Base-by-base conservation (phyloP, 164 flowering plant species). In the Hamamelis virginiana region DNA sequence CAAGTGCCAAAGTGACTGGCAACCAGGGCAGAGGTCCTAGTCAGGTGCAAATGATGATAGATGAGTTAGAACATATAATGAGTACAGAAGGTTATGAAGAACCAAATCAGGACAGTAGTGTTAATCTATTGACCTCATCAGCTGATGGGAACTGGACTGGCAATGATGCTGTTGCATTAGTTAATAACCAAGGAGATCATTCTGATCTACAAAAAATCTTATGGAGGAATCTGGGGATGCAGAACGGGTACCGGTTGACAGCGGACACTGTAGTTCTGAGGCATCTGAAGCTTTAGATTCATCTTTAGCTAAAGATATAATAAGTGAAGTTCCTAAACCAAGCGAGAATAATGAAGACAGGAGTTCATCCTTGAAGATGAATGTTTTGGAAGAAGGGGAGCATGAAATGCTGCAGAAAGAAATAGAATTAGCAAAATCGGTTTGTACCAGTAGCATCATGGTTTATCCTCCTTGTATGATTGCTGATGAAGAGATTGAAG, bases 401-500 rank as follows among this genome's bases (percentile, higher is more conserved):
- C 26, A 53, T 64, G 77, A 59, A 65, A 68, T 64, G n/a, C 75
- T 38, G 55, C 64, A 22, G 5, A 71, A 70, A 47, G 76, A 57
- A 57, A 56, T 41, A 72, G 80, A 78, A 50, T 22, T 68, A 57
- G 75, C 72, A 64, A 73, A 72, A 60, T 62, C 66, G 46, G 69
- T 64, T 56, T 28, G 53, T 71, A 25, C 26, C 11, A 57, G 69
- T 63, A 26, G 52, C n/a, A n/a, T n/a, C 43, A 11, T 66, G 33
- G 51, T 59, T 50, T 33, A 73, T n/a, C 19, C 77, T 61, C 33
- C 2, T 58, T 33, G 38, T 25, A 60, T 53, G 66, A 51, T 19
- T 70, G 79, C 47, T 58, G 72, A 71, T 50, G 71, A 63, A 69
- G 82, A 74, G 21, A 64, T 78, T 58, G 89, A 86, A 73, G 89